These are phyloP conservation scores for Nakazawaea wickerhamii DNA, from an alignment of 805 yeast species.

Conservation along the genomic window DNA sequence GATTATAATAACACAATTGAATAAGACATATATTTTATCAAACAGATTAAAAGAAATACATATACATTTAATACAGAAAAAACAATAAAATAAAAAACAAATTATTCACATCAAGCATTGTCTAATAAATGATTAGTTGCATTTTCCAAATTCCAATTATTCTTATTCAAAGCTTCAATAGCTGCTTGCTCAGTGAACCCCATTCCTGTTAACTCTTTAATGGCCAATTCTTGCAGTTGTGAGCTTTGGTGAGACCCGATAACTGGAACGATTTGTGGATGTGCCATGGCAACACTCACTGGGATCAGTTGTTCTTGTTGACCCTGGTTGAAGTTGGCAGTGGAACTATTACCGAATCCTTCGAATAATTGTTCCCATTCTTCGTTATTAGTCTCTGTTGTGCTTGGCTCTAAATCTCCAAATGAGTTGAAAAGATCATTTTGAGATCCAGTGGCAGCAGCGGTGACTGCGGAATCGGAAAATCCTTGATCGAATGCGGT, in stretches of 20 bases:
- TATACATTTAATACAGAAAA: not conserved
- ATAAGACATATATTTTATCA: no score
- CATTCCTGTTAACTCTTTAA: slow-evolving; percentile 83
- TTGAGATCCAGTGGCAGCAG: not conserved
- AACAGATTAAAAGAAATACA: slow-evolving; percentile 16
- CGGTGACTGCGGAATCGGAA: slow-evolving; percentile 5
- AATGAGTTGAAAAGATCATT: slow-evolving; percentile 23
- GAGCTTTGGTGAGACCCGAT: slow-evolving; percentile 13
- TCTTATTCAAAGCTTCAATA: slow-evolving; percentile 57
- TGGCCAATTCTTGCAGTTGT: slow-evolving; percentile 39
- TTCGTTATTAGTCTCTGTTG: slow-evolving; percentile 42
- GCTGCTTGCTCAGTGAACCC: slow-evolving; percentile 74
- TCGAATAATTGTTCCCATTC: slow-evolving; percentile 96
- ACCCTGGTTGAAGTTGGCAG: slow-evolving; percentile 15
- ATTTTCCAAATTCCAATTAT: slow-evolving; percentile 71
- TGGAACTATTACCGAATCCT: slow-evolving; percentile 62
- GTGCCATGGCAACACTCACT: slow-evolving; percentile 2
- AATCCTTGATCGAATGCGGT: slow-evolving; percentile 31
- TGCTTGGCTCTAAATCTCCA: slow-evolving; percentile 38
- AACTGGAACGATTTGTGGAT: slow-evolving; percentile 6
- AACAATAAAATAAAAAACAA: not conserved
- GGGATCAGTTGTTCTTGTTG: slow-evolving; percentile 3
- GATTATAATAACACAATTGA: no score
- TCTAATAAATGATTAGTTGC: slow-evolving; percentile 88
- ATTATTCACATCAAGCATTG: slow-evolving; percentile 37